Base-by-base conservation (phyloP, 352 stramenopile genomes). In the Globisporangium alternatum region DNA sequence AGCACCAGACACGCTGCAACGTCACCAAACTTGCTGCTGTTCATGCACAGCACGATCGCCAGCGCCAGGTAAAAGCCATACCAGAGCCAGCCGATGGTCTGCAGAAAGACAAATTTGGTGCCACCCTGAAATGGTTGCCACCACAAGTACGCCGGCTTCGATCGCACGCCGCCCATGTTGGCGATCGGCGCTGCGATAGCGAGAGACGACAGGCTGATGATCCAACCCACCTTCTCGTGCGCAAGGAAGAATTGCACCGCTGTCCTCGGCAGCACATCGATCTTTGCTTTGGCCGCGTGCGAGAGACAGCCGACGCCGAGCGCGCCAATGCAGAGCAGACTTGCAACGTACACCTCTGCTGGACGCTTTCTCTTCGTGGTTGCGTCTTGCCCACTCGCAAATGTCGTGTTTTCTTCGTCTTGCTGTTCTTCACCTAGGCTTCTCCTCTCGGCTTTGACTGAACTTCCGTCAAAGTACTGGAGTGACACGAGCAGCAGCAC, bases 31-130 rank as follows among this genome's bases (percentile, higher is more conserved):
- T 41, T 55, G 3, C 51, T 60, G 22, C 67, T 67, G 47, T 88
- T 88, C 58, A 86, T 69, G 41, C 62, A 59, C 21, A 83, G n/a
- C 1, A 88, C 55, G 21, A 88, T 69, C 5, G 68, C 62, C 8
- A 75, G 22, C 15, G 73, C 76, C 22, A 82, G 52, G 60, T 80
- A 84, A 44, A 81, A 73, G 0, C 67, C 74, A 37, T 86, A 88
- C 78, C 78, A 88, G 21, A 85, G 65, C 78, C 78, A 88, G 2
- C 78, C 78, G 5, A 88, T 68, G 6, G 71, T 80, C 68, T 88
- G 78, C 15, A 88, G 52, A 56, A 88, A 88, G 7, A 86, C 69
- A 62, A 81, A 88, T 52, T 80, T 81, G 1, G 78, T 83, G n/a
- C 76, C 77, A 13, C 78, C 78, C 3, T 74, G 49, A 52, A 88